Percentiles rank a stretch among this genome's conserved stretches.
phyloP scores from a whole-genome alignment of 140 eudicot genomes.

The Bidens hawaiensis region DNA sequence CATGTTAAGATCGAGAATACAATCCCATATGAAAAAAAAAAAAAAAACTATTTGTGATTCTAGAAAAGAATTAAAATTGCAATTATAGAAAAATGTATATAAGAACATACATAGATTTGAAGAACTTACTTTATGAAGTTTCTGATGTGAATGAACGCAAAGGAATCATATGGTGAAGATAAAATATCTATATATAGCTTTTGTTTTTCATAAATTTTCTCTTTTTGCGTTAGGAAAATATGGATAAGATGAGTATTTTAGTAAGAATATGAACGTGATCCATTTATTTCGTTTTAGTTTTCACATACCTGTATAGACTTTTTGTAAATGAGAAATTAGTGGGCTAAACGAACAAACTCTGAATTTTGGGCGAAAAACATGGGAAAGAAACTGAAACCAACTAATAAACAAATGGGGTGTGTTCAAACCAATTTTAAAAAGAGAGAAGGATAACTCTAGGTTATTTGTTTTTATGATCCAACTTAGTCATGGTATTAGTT shows the following conservation, averaged over 20 bases:
- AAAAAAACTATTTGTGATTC: neutral
- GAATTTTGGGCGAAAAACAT: conserved; percentile 20
- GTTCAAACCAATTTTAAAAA: neutral
- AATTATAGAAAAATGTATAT: neutral
- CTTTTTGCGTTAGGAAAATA: conserved; percentile 11
- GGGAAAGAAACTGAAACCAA: neutral
- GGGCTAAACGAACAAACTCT: conserved; percentile 28
- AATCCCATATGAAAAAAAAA: neutral
- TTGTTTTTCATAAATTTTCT: no score
- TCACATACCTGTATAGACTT: neutral
- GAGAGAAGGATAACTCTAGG: no score
- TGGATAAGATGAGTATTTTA: conserved; percentile 22
- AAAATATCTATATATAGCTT: neutral
- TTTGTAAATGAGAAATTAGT: conserved; percentile 27
- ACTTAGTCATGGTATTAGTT: no score
- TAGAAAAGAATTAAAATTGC: neutral
- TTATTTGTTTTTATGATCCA: no score
- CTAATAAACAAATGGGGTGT: neutral
- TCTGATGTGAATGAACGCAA: conserved; percentile 3
- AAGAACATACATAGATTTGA: conserved; percentile 17
- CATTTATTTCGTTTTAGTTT: conserved; percentile 25
- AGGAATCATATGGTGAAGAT: conserved; percentile 1
- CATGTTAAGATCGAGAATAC: neutral
- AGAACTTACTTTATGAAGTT: conserved; percentile 25
- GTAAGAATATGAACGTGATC: conserved; percentile 30